Percentiles rank a stretch among this genome's conserved stretches.
phyloP scores from a whole-genome alignment of 1,139 yeast genomes.

The Kodamaea suecica region DNA sequence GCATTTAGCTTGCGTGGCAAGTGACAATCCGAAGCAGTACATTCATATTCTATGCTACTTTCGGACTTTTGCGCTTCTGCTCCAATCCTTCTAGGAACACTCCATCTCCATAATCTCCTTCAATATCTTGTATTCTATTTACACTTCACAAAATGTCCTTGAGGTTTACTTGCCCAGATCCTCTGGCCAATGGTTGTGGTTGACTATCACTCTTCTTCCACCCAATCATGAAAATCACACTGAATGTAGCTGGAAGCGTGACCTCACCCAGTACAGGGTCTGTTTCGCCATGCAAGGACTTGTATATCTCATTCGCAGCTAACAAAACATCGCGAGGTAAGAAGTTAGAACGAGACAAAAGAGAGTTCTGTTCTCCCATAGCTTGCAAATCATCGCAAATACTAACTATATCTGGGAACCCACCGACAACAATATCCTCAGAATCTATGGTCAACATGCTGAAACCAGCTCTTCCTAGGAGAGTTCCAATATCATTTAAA shows the following conservation, averaged over 20 bases:
- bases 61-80: too few species aligned
- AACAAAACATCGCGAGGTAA: conserved; percentile 64
- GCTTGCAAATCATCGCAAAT: conserved; percentile 68
- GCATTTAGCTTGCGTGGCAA: too few species aligned
- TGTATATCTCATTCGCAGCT: conserved; percentile 76
- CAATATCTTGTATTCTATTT: too few species aligned
- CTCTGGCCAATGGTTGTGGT: conserved; percentile 72
- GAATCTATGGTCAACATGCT: conserved; percentile 79
- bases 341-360: conserved; percentile 51
- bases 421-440: conserved; percentile 74
- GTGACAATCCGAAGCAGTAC: too few species aligned
- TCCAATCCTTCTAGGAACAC: too few species aligned
- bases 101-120: too few species aligned
- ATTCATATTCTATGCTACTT: too few species aligned
- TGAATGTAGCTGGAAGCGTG: conserved; percentile 61
- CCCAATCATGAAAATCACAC: conserved; percentile 80
- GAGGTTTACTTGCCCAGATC: conserved; percentile 63
- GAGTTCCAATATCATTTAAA: conserved; percentile 69
- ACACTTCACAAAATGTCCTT: conserved; percentile 52
- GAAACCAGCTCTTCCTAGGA: conserved; percentile 74
- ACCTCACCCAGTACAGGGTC: conserved; percentile 37
- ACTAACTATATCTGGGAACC: conserved; percentile 72
- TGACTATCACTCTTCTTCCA: conserved; percentile 75
- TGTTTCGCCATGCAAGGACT: conserved; percentile 65
- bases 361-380: conserved; percentile 86